Evolutionary conservation across 441 rosid species (phyloP).

Genomic region (Euphorbia celastroides): DNA sequence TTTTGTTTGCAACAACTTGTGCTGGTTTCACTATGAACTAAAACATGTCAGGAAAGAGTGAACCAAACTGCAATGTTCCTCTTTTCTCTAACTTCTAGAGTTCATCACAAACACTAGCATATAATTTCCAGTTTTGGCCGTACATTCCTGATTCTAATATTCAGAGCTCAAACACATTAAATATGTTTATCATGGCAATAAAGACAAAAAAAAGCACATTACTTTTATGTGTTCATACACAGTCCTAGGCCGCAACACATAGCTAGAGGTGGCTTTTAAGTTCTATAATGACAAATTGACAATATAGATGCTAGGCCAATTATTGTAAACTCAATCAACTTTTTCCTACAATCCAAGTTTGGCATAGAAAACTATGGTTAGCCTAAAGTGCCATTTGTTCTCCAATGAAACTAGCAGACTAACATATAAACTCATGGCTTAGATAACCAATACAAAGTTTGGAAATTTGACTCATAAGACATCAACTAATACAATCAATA

Average conservation of each 20-base stretch:
- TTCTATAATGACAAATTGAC: neutral
- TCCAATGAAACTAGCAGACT: neutral
- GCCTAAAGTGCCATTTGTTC: neutral
- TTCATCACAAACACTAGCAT: too few species aligned
- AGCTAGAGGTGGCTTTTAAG: neutral
- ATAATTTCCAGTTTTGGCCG: too few species aligned
- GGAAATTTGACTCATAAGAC: neutral
- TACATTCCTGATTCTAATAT: neutral
- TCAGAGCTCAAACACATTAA: too few species aligned
- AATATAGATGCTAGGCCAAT: neutral
- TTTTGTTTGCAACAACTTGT: neutral
- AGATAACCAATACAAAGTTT: neutral
- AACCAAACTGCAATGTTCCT: neutral
- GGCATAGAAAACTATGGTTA: neutral
- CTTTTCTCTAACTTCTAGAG: too few species aligned
- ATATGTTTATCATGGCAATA: neutral
- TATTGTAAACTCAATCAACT: neutral
- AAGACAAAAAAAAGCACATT: neutral
- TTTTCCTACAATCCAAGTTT: neutral
- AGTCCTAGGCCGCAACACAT: neutral
- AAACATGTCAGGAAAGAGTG: neutral
- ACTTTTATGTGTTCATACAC: neutral
- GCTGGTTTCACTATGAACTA: neutral
- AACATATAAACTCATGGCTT: neutral
- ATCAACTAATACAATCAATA: constrained; percentile 1